A percentile compares a stretch with the other conserved stretches of the same genome.
These are phyloP conservation scores for Heritiera fomes DNA, from an alignment of 345 rosid species.

Conservation along the genomic window DNA sequence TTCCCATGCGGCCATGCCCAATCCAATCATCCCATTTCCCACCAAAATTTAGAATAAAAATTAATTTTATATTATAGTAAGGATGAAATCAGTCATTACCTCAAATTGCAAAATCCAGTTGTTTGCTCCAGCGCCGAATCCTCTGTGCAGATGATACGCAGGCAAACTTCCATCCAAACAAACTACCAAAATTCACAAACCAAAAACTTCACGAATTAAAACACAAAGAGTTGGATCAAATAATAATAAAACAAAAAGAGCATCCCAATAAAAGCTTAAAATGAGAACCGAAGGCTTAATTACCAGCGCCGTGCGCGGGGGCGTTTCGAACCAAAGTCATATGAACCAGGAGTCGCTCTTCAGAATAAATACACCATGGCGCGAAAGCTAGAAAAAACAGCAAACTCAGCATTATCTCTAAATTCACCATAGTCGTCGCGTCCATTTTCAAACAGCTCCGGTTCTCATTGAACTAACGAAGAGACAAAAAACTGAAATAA, in stretches of 20 bases:
- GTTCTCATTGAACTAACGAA: slow-evolving; percentile 12
- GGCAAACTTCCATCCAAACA: slow-evolving; percentile 98
- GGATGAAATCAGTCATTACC: slow-evolving; percentile 42
- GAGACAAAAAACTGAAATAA: neutral
- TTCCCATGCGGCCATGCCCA: slow-evolving; percentile 7
- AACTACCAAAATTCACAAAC: slow-evolving; percentile 38
- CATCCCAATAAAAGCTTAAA: neutral
- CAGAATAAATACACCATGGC: slow-evolving; percentile 29
- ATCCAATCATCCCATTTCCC: slow-evolving; percentile 12
- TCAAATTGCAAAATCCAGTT: slow-evolving; percentile 94
- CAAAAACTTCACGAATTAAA: neutral
- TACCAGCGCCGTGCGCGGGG: slow-evolving; percentile 64
- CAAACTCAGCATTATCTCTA: slow-evolving; percentile 9
- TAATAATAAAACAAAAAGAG: neutral
- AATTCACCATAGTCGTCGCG: slow-evolving; percentile 10
- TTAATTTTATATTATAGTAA: neutral
- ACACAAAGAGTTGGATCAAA: neutral
- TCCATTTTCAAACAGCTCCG: neutral
- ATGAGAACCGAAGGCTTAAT: slow-evolving; percentile 22
- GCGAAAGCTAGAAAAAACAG: slow-evolving; percentile 26
- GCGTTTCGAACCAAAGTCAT: slow-evolving; percentile 82
- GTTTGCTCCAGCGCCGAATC: slow-evolving; percentile 72
- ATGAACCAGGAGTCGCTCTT: slow-evolving; percentile 43
- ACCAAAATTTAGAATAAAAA: neutral
- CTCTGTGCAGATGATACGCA: slow-evolving; percentile 77